Conservation (phyloP, 2,329 filamentous ascomycete genomes). For the Trichoderma aggressivum region DNA sequence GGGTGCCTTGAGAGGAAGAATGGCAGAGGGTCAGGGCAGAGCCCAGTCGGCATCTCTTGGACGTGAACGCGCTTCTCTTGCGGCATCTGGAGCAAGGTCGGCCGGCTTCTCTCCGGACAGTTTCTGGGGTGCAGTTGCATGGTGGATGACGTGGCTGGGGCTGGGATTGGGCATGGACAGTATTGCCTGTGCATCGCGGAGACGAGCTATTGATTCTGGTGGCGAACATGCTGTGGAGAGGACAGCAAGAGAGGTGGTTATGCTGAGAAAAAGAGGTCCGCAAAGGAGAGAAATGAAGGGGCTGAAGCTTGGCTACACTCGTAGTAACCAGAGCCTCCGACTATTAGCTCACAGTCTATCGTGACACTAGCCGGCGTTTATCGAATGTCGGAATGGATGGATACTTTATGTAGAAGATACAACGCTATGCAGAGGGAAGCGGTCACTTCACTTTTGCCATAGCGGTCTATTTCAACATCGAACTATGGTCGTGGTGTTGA, state of each 20-base stretch:
- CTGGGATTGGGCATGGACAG: not conserved
- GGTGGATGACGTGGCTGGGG: conserved; percentile 13
- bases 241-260: not conserved
- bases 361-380: not conserved
- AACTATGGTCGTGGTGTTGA: not conserved
- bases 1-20: not conserved
- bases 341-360: not conserved
- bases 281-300: not conserved
- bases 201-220: not conserved
- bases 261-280: not conserved
- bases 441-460: too few species aligned
- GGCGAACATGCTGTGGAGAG: not conserved
- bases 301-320: not conserved
- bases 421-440: too few species aligned
- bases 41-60: not conserved
- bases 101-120: conserved; percentile 18
- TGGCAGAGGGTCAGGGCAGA: not conserved
- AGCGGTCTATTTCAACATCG: too few species aligned
- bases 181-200: not conserved
- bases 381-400: too few species aligned
- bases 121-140: conserved; percentile 17
- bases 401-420: too few species aligned
- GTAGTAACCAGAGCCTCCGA: not conserved
- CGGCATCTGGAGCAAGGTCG: not conserved
- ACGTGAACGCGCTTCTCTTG: not conserved